These are phyloP conservation scores for Apophysomyces ossiformis DNA, from an alignment of 371 early-diverging fungal genomes.

Conservation along the genomic window DNA sequence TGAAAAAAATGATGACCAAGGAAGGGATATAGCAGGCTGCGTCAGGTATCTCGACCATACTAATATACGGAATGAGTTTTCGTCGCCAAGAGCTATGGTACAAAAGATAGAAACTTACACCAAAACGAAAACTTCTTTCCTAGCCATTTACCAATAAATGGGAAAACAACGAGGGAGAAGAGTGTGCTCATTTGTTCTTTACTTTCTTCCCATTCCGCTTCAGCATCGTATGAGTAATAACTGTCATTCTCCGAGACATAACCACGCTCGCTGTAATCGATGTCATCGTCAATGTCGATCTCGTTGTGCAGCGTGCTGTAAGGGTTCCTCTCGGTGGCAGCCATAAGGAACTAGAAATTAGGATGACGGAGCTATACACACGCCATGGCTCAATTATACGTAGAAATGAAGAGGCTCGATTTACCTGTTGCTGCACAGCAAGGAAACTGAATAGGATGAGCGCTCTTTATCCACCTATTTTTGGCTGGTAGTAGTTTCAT, in stretches of 20 bases:
- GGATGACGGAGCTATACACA: too few species aligned
- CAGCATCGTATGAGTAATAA: slow-evolving; percentile 51
- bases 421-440: neutral
- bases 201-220: slow-evolving; percentile 69
- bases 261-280: slow-evolving; percentile 24
- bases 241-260: slow-evolving; percentile 24
- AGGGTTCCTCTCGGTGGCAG: neutral
- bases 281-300: slow-evolving; percentile 34
- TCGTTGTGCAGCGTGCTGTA: slow-evolving; percentile 22
- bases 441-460: too few species aligned
- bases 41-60: slow-evolving; percentile 33
- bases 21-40: slow-evolving; percentile 6
- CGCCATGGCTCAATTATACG: neutral
- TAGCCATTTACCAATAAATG: slow-evolving; percentile 62
- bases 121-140: slow-evolving; percentile 64
- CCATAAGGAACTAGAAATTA: neutral
- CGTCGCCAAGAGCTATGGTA: neutral
- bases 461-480: too few species aligned
- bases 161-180: slow-evolving; percentile 63
- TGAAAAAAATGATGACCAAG: slow-evolving; percentile 14
- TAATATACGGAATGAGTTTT: slow-evolving; percentile 9
- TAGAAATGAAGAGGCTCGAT: neutral
- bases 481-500: too few species aligned
- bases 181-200: slow-evolving; percentile 59
- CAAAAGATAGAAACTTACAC: slow-evolving; percentile 37